Conservation (phyloP, 257 asterid species). For the Voacanga thouarsii region DNA sequence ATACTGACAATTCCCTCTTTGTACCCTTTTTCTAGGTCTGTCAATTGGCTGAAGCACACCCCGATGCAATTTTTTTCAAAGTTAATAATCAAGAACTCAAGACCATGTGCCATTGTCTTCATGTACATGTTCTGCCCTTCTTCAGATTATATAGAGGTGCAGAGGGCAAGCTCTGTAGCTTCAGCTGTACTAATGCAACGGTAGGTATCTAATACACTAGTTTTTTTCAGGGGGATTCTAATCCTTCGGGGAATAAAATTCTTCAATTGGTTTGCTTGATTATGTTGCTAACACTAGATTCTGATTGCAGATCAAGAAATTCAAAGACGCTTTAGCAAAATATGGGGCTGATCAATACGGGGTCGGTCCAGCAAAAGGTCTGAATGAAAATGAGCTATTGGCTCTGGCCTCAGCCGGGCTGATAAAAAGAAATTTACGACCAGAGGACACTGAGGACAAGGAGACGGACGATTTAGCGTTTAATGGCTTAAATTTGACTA, state of each 20-base stretch:
- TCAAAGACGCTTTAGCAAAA: conserved; percentile 77
- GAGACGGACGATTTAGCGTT: conserved; percentile 33
- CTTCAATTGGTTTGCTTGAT: not conserved
- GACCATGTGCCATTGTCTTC: conserved; percentile 72
- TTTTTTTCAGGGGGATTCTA: too few species aligned
- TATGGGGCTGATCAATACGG: conserved; percentile 58
- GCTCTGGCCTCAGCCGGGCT: conserved; percentile 62
- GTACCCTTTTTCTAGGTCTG: conserved; percentile 50
- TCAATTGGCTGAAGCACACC: conserved; percentile 79
- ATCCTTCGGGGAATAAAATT: not conserved
- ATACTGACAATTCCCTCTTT: not conserved
- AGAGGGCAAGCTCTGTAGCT: conserved; percentile 72
- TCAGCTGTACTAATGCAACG: conserved; percentile 94
- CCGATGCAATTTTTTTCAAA: conserved; percentile 58
- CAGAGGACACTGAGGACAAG: conserved; percentile 20
- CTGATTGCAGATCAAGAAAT: conserved; percentile 75
- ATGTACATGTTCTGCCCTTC: conserved; percentile 80
- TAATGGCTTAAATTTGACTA: conserved; percentile 20
- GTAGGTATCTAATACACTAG: conserved; percentile 34
- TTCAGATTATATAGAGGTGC: conserved; percentile 87
- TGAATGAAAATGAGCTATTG: conserved; percentile 67
- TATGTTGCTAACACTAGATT: not conserved
- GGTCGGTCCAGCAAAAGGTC: conserved; percentile 69
- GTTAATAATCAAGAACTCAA: conserved; percentile 79
- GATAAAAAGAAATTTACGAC: conserved; percentile 34